These are phyloP conservation scores for Citrus inodora DNA, from an alignment of 345 rosid genomes.

Conservation along the genomic window DNA sequence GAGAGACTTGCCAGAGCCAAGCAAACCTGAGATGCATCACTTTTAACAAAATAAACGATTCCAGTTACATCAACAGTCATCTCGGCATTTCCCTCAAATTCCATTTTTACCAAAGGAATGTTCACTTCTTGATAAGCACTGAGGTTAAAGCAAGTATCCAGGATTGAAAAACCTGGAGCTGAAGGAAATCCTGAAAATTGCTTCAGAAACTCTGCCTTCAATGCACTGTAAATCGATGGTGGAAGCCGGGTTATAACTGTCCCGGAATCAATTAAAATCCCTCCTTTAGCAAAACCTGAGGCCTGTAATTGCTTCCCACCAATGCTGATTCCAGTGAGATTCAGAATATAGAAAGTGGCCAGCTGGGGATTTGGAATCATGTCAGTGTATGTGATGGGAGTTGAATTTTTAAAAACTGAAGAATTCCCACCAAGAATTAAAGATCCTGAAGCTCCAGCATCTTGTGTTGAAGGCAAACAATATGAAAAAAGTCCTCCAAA, in stretches of 20 bases:
- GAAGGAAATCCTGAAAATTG: slow-evolving; percentile 66
- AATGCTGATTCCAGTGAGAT: slow-evolving; percentile 61
- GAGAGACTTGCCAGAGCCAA: slow-evolving; percentile 83
- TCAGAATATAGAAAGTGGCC: slow-evolving; percentile 70
- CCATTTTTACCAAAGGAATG: slow-evolving; percentile 56
- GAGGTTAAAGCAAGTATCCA: slow-evolving; percentile 85
- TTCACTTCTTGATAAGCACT: slow-evolving; percentile 62
- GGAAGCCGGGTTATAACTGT: slow-evolving; percentile 79
- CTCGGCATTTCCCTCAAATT: slow-evolving; percentile 55
- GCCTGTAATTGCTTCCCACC: slow-evolving; percentile 50
- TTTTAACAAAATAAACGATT: slow-evolving; percentile 65
- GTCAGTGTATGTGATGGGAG: slow-evolving; percentile 59
- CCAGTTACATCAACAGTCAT: slow-evolving; percentile 66
- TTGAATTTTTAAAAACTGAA: slow-evolving; percentile 56
- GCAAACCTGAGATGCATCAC: slow-evolving; percentile 77
- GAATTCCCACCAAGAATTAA: slow-evolving; percentile 57
- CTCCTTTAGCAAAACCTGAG: slow-evolving; percentile 39
- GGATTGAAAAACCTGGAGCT: slow-evolving; percentile 65
- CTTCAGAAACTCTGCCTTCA: slow-evolving; percentile 65
- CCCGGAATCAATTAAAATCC: slow-evolving; percentile 76
- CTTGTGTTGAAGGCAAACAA: slow-evolving; percentile 65
- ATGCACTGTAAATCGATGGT: slow-evolving; percentile 65
- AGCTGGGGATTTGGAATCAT: slow-evolving; percentile 59
- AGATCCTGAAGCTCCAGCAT: slow-evolving; percentile 63
- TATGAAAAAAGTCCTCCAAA: slow-evolving; percentile 84